Base-by-base conservation (phyloP, 1,284 basidiomycete species). In the Pseudozyma sp. region DNA sequence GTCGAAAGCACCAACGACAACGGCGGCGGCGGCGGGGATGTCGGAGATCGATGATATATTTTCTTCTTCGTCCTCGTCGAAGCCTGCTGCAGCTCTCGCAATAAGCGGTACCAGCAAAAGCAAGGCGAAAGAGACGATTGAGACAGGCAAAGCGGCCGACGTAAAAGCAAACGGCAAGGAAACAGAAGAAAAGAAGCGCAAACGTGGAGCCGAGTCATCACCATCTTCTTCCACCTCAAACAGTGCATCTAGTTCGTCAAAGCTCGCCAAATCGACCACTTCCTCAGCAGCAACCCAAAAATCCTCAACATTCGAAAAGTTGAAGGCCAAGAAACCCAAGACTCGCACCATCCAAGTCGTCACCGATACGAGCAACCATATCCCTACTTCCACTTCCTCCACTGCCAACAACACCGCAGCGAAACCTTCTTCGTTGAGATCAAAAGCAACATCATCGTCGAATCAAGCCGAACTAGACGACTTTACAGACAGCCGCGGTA, bases 401-500 rank as follows among this genome's bases (percentile, higher is more conserved):
- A 50, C 36, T 36, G n/a, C 19, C 40, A 19, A 31, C 19, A 44
- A 35, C n/a, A 35, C 40, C 31, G 11, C 19, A 31, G 47, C 31
- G 3, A 49, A 36, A 18, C 14, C 47, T 19, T 48, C 47, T 19
- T 36, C 50, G 1, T 14, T 14, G 43, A 39, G n/a, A n/a, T 39
- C 50, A n/a, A 38, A 34, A 34, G 4, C 39, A 40, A 52, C 39
- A 40, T 35, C 35, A 21, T 5, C n/a, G 19, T 10, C 11, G 10
- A 43, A 9, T 11, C 2, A 36, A 12, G n/a, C 45, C 14, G 65
- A 73, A 11, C 16, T 67, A 8, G 50, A 61, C 7, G 59, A 63
- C 0, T 75, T 75, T 19, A 60, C 45, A 19, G 63, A 75, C 39
- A 57, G 44, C 12, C 55, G 67, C 0, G 72, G 67, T 34, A 52